A percentile compares a stretch with the other conserved stretches of the same genome.
Evolutionary conservation across 495 filamentous ascomycete species (phyloP).

Genomic region (Penicillium canariense): DNA sequence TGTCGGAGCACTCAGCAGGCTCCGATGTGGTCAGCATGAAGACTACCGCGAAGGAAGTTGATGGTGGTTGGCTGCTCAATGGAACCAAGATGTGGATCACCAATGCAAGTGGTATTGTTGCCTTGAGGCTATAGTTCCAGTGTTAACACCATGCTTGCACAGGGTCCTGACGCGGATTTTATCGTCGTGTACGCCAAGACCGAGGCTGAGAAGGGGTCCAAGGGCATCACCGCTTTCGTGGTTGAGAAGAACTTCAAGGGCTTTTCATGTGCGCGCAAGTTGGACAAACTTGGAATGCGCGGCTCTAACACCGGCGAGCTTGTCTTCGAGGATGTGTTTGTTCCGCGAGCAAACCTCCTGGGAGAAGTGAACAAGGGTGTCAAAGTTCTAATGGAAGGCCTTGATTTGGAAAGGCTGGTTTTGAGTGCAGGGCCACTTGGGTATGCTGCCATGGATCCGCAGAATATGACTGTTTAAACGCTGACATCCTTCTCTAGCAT

Average conservation of each 20-base stretch:
- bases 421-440: conserved; percentile 88
- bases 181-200: conserved; percentile 97
- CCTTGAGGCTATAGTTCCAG: background rate
- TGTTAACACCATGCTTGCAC: background rate
- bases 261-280: conserved; percentile 84
- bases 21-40: conserved; percentile 97
- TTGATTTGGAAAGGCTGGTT: conserved; percentile 92
- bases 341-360: conserved; percentile 77
- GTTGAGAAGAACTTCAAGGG: conserved; percentile 71
- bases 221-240: conserved; percentile 94
- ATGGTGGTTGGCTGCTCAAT: conserved; percentile 82
- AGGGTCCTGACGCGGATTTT: conserved; percentile 87
- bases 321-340: conserved; percentile 88
- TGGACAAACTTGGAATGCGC: conserved; percentile 98
- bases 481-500: conserved; percentile 51
- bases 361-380: conserved; percentile 80
- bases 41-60: conserved; percentile 71
- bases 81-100: conserved; percentile 99
- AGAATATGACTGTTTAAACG: background rate
- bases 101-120: conserved; percentile 54
- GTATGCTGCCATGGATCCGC: conserved; percentile 31
- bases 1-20: conserved; percentile 90
- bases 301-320: conserved; percentile 96
- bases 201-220: conserved; percentile 71
- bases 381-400: conserved; percentile 89